These are phyloP conservation scores for Symbiodinium natans DNA, from an alignment of 73 alveolate species.

Conservation along the genomic window DNA sequence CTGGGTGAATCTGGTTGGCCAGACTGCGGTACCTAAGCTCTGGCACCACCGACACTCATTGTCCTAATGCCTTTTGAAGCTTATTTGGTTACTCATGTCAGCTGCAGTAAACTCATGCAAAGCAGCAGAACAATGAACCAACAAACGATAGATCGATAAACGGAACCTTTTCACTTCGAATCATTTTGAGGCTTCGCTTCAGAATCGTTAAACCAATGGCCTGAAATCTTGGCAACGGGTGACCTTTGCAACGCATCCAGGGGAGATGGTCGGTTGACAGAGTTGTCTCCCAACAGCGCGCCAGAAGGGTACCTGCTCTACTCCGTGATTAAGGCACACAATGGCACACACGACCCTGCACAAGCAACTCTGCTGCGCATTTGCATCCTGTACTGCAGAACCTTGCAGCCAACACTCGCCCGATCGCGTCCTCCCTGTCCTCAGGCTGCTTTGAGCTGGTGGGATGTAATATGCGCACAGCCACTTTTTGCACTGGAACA, in stretches of 20 bases:
- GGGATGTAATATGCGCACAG: too few relatives aligned
- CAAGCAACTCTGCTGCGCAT: too few relatives aligned
- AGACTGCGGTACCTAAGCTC: constrained; percentile 49
- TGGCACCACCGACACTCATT: too few relatives aligned
- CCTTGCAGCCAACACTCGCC: constrained; percentile 73
- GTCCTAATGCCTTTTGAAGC: too few relatives aligned
- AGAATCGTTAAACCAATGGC: too few relatives aligned
- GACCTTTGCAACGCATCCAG: constrained; percentile 29
- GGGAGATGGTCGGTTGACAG: constrained; percentile 35
- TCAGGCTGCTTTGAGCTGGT: neutral
- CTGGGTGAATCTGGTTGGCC: constrained; percentile 73
- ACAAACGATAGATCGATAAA: neutral
- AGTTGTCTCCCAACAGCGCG: constrained; percentile 46
- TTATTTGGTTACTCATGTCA: too few relatives aligned
- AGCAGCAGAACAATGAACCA: too few relatives aligned
- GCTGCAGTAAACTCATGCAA: too few relatives aligned
- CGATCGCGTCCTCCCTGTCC: constrained; percentile 72
- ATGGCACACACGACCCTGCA: too few relatives aligned
- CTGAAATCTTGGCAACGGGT: neutral
- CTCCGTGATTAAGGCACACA: neutral
- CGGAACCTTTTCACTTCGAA: too few relatives aligned
- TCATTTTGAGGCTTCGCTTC: too few relatives aligned
- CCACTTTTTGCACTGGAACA: neutral
- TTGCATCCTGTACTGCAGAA: too few relatives aligned
- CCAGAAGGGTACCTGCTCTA: constrained; percentile 47